Evolutionary conservation across 169 alveolate genomes (phyloP).

Genomic region (Plasmodium relictum): DNA sequence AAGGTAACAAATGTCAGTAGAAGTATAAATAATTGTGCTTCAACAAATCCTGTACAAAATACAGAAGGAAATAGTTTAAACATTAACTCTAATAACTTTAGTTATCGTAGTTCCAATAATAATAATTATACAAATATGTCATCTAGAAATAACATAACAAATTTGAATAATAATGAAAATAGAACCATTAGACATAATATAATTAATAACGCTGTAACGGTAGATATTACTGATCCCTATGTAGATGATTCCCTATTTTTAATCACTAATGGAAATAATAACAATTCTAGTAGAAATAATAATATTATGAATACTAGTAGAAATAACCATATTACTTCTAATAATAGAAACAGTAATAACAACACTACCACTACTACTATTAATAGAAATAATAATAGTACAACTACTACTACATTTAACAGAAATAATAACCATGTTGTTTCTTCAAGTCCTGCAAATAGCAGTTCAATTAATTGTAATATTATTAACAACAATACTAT

Average conservation of each 20-base stretch:
- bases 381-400: not conserved
- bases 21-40: not conserved
- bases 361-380: not conserved
- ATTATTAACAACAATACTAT: not conserved
- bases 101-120: not conserved
- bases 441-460: not conserved
- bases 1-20: conserved; percentile 33
- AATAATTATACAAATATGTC: not conserved
- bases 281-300: conserved; percentile 4
- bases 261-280: conserved; percentile 13
- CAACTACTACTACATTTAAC: not conserved
- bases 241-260: conserved; percentile 4
- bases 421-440: not conserved
- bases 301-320: conserved; percentile 17
- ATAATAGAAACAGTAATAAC: not conserved
- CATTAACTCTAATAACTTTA: conserved; percentile 6
- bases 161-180: not conserved
- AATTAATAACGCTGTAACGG: conserved; percentile 14
- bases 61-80: conserved; percentile 10
- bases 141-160: conserved; percentile 6
- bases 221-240: not conserved
- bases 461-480: not conserved
- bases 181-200: conserved; percentile 15
- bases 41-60: conserved; percentile 11
- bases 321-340: not conserved